Conservation (phyloP, 2,329 filamentous ascomycete genomes). For the Diatrype stigma region DNA sequence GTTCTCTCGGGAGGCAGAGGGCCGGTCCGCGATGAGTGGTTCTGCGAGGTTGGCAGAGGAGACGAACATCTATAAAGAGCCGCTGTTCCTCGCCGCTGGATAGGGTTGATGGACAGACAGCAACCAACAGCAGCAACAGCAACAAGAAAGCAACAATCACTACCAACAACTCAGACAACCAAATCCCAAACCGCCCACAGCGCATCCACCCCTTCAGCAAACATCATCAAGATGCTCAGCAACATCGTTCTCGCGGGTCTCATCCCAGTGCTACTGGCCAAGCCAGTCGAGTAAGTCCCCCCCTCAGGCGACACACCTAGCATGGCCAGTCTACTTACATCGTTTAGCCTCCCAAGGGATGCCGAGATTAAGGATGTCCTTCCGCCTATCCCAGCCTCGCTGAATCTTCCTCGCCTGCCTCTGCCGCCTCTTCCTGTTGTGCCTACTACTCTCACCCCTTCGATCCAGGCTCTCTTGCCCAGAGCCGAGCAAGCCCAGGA, state of each 20-base stretch:
- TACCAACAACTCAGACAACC: constrained; percentile 1
- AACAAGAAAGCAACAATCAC: neutral
- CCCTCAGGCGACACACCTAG: neutral
- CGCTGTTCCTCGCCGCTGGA: neutral
- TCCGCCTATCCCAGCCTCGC: too few relatives aligned
- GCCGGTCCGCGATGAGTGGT: constrained; percentile 6
- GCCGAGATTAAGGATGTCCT: neutral
- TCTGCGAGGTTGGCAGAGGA: neutral
- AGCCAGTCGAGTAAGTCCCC: constrained; percentile 21
- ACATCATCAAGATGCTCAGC: constrained; percentile 20
- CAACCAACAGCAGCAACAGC: constrained; percentile 5
- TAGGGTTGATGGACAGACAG: constrained; percentile 1
- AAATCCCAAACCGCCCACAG: constrained; percentile 1
- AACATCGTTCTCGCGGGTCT: constrained; percentile 23
- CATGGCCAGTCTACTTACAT: neutral
- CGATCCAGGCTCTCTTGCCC: neutral
- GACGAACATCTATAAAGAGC: constrained; percentile 10
- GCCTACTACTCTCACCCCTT: neutral
- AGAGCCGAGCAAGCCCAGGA: neutral
- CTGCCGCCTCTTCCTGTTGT: neutral
- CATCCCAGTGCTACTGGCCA: constrained; percentile 23
- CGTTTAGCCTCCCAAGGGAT: neutral
- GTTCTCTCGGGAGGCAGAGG: constrained; percentile 2
- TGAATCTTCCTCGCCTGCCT: too few relatives aligned
- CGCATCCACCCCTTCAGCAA: constrained; percentile 1